Conservation (phyloP, 208 protist species). For the Leishmania braziliensis region DNA sequence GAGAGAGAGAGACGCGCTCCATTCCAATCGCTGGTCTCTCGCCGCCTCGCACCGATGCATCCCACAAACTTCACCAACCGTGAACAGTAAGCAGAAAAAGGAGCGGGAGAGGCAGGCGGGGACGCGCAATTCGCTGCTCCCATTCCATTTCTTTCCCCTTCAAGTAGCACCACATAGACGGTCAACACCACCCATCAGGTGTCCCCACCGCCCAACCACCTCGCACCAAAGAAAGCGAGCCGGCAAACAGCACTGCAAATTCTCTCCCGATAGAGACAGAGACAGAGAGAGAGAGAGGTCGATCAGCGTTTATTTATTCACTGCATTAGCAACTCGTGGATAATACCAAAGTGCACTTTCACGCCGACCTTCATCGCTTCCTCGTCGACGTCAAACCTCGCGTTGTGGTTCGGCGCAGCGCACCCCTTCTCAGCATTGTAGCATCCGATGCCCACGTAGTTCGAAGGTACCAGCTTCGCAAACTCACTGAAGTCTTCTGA, state of each 20-base stretch:
- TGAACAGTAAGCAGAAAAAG: not conserved
- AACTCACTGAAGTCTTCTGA: constrained; percentile 63
- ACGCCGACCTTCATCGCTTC: constrained; percentile 50
- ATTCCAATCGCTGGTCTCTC: not conserved
- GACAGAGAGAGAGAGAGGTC: not conserved
- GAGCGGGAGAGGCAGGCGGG: no score
- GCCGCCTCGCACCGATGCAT: not conserved
- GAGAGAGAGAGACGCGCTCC: not conserved
- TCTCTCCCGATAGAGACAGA: not conserved
- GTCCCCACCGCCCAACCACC: not conserved
- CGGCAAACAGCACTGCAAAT: not conserved
- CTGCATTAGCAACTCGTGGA: constrained; percentile 23
- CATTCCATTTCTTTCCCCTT: not conserved
- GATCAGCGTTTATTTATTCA: not conserved
- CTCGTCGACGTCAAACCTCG: constrained; percentile 58
- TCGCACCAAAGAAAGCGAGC: not conserved
- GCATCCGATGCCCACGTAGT: constrained; percentile 51
- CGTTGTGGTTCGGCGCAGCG: constrained; percentile 48
- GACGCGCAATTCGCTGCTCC: not conserved
- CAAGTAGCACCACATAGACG: not conserved
- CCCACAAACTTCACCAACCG: not conserved
- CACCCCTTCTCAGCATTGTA: constrained; percentile 37
- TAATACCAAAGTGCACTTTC: constrained; percentile 29
- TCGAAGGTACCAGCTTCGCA: constrained; percentile 34
- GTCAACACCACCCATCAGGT: not conserved